Percentiles rank a stretch among this genome's conserved stretches.
Evolutionary conservation across 805 yeast genomes (phyloP).

Genomic region (Barnettozyma salicaria): DNA sequence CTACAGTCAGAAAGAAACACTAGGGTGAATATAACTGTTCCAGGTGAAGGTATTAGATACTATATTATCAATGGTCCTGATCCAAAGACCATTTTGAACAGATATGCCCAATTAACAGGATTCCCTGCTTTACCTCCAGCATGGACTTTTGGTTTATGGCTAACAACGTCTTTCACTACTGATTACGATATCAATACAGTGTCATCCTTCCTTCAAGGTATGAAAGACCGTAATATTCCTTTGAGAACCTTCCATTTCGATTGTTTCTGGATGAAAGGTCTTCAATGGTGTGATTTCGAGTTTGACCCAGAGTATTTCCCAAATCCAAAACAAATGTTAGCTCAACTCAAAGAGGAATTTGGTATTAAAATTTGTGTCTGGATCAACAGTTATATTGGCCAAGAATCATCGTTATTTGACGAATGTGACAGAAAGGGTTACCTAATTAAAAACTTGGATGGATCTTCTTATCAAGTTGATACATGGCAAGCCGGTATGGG

Average conservation of each 20-base stretch:
- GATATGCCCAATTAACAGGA: slow-evolving; percentile 21
- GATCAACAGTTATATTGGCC: slow-evolving; percentile 22
- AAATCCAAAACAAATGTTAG: slow-evolving; percentile 21
- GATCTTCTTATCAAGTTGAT: slow-evolving; percentile 19
- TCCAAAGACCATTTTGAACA: slow-evolving; percentile 19
- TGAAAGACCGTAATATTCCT: slow-evolving; percentile 22
- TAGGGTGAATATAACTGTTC: slow-evolving; percentile 18
- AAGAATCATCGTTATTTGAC: slow-evolving; percentile 17
- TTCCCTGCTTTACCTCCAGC: slow-evolving; percentile 22
- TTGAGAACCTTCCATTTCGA: slow-evolving; percentile 21
- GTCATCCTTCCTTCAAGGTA: slow-evolving; percentile 18
- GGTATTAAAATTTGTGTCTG: slow-evolving; percentile 31
- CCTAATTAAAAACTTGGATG: slow-evolving; percentile 18
- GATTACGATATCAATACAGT: slow-evolving; percentile 21
- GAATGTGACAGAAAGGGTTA: slow-evolving; percentile 19
- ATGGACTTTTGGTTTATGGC: slow-evolving; percentile 23
- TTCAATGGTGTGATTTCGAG: slow-evolving; percentile 24
- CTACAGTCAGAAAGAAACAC: slow-evolving; percentile 22
- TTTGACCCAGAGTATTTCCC: slow-evolving; percentile 22
- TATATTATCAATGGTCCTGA: slow-evolving; percentile 22
- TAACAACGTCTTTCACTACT: slow-evolving; percentile 22
- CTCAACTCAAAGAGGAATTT: slow-evolving; percentile 31
- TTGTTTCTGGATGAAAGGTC: slow-evolving; percentile 23
- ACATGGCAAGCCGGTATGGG: slow-evolving; percentile 25
- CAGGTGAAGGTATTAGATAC: slow-evolving; percentile 20